Evolutionary conservation across 2,329 filamentous ascomycete genomes (phyloP).

Genomic region (Alternaria conjuncta): DNA sequence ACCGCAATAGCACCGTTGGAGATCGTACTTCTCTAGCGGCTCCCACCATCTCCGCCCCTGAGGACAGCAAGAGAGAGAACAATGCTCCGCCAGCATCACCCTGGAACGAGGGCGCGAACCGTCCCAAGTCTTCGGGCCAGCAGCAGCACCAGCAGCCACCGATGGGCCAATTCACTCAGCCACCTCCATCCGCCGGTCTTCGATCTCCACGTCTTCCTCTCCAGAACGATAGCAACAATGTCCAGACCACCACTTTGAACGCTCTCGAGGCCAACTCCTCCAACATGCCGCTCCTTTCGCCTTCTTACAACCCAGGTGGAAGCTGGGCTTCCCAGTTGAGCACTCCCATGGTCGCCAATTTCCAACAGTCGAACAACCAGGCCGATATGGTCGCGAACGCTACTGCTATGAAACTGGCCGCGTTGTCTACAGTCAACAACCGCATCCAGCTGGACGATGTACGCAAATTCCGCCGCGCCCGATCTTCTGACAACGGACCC

Average conservation of each 20-base stretch:
- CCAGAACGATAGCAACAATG: slow-evolving; percentile 68
- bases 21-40: slow-evolving; percentile 76
- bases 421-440: slow-evolving; percentile 97
- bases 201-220: slow-evolving; percentile 79
- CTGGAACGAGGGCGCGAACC: slow-evolving; percentile 70
- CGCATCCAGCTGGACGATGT: slow-evolving; percentile 96
- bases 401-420: slow-evolving; percentile 97
- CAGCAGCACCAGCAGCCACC: slow-evolving; percentile 57
- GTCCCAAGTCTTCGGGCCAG: slow-evolving; percentile 81
- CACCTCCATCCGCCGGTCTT: slow-evolving; percentile 75
- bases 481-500: slow-evolving; percentile 80
- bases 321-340: slow-evolving; percentile 99
- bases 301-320: slow-evolving; percentile 75
- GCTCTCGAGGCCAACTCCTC: slow-evolving; percentile 69
- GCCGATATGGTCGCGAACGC: slow-evolving; percentile 99
- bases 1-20: slow-evolving; percentile 87
- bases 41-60: slow-evolving; percentile 75
- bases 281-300: slow-evolving; percentile 87
- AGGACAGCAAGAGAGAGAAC: slow-evolving; percentile 68
- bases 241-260: slow-evolving; percentile 83
- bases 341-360: slow-evolving; percentile 92
- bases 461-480: slow-evolving; percentile 89
- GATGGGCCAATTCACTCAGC: slow-evolving; percentile 93
- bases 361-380: slow-evolving; percentile 71
- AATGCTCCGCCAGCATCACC: slow-evolving; percentile 73